Conservation (phyloP, 129 eudicot genomes). For the Glebionis coronaria region DNA sequence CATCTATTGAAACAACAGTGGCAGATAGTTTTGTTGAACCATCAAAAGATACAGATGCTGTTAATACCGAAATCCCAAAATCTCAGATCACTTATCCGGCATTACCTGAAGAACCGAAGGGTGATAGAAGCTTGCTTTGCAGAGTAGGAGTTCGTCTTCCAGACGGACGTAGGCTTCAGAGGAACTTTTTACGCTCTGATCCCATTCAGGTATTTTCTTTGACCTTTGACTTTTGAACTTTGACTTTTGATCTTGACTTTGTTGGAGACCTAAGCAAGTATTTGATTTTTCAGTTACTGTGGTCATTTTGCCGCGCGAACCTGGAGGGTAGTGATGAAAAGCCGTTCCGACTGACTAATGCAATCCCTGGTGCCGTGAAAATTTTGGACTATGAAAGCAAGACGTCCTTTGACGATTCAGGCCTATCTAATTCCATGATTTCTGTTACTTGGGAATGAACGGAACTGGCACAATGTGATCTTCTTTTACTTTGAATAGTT, state of each 20-base stretch:
- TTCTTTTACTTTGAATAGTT: slow-evolving; percentile 28
- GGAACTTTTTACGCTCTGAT: slow-evolving; percentile 73
- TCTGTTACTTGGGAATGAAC: slow-evolving; percentile 73
- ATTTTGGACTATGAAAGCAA: slow-evolving; percentile 45
- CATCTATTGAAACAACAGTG: slow-evolving; percentile 53
- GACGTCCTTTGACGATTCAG: slow-evolving; percentile 60
- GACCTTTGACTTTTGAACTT: slow-evolving; percentile 4
- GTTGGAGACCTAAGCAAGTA: neutral
- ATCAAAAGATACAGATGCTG: slow-evolving; percentile 31
- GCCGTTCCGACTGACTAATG: slow-evolving; percentile 58
- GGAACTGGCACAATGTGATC: neutral
- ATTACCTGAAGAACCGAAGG: slow-evolving; percentile 85
- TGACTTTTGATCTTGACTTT: neutral
- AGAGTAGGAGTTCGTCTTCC: slow-evolving; percentile 91
- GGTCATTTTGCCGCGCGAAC: slow-evolving; percentile 76
- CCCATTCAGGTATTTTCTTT: slow-evolving; percentile 57
- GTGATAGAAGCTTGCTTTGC: slow-evolving; percentile 67
- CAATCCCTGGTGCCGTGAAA: slow-evolving; percentile 67
- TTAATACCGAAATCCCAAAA: slow-evolving; percentile 21
- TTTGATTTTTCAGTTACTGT: slow-evolving; percentile 50
- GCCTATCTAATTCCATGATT: slow-evolving; percentile 71
- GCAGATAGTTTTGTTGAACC: slow-evolving; percentile 28
- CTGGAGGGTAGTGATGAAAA: slow-evolving; percentile 47
- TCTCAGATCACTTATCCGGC: slow-evolving; percentile 56
- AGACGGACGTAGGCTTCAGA: slow-evolving; percentile 90